phyloP scores from a whole-genome alignment of 306 rosid genomes.

The Hylodesmum podocarpum region DNA sequence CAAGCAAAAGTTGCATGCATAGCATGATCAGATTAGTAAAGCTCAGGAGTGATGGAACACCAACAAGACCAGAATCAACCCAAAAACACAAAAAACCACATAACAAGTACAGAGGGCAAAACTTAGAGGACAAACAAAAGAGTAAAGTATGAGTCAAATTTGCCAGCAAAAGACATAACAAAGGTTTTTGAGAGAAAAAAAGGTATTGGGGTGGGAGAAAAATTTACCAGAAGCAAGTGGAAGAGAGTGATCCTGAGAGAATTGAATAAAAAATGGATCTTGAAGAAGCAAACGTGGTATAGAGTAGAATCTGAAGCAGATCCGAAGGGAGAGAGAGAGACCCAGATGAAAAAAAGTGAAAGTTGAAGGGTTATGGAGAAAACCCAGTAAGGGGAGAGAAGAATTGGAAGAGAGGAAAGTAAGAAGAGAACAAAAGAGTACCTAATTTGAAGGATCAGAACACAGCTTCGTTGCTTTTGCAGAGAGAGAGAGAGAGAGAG shows the following conservation, averaged over 20 bases:
- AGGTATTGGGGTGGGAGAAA: background rate
- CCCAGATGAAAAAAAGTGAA: conserved; percentile 47
- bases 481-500: conserved; percentile 32
- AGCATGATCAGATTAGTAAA: conserved; percentile 36
- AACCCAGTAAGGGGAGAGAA: conserved; percentile 27
- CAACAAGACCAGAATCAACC: conserved; percentile 13
- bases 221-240: conserved; percentile 19
- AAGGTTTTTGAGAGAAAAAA: conserved; percentile 26
- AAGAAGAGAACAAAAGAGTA: conserved; percentile 47
- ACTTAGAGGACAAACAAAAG: conserved; percentile 1
- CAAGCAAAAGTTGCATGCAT: conserved; percentile 39
- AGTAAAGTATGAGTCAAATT: conserved; percentile 33
- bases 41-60: conserved; percentile 9
- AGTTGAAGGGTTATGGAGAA: conserved; percentile 21
- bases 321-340: conserved; percentile 46
- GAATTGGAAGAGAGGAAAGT: conserved; percentile 47
- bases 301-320: conserved; percentile 56
- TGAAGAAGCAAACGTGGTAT: conserved; percentile 33
- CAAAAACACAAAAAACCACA: background rate
- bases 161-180: conserved; percentile 11
- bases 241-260: conserved; percentile 32
- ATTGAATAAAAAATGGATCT: conserved; percentile 62
- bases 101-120: background rate
- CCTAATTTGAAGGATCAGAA: conserved; percentile 60
- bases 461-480: conserved; percentile 49